phyloP scores from a whole-genome alignment of 192 early-diverging fungal species.

The Piromyces finnis region DNA sequence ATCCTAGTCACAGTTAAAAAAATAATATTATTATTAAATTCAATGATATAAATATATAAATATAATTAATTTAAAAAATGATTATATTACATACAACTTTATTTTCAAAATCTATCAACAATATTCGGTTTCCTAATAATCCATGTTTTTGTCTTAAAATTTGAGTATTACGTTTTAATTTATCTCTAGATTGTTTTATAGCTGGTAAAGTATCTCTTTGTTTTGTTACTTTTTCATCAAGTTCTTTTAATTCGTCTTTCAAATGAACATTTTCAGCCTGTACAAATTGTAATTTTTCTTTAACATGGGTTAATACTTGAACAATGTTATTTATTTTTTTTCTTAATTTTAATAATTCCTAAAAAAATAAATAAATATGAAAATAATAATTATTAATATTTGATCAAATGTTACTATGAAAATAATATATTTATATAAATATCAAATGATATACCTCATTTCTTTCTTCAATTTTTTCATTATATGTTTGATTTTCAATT shows the following conservation, averaged over 20 bases:
- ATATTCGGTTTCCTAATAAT: constrained; percentile 21
- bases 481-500: constrained; percentile 44
- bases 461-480: constrained; percentile 45
- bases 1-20: neutral
- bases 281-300: constrained; percentile 41
- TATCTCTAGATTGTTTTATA: constrained; percentile 19
- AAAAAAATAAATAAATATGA: no score
- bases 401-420: no score
- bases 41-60: no score
- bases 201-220: constrained; percentile 22
- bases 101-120: constrained; percentile 31
- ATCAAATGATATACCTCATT: constrained; percentile 16
- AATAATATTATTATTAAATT: no score
- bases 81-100: constrained; percentile 25
- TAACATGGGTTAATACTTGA: constrained; percentile 41
- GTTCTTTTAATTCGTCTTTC: constrained; percentile 6
- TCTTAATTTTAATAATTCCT: constrained; percentile 35
- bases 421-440: no score
- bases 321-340: constrained; percentile 46
- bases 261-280: constrained; percentile 19
- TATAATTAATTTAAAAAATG: no score
- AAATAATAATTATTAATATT: no score
- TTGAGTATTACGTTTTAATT: constrained; percentile 13
- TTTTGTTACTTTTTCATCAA: constrained; percentile 23
- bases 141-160: constrained; percentile 26